Evolutionary conservation across 257 asterid genomes (phyloP).

Genomic region (Scutellaria galericulata): DNA sequence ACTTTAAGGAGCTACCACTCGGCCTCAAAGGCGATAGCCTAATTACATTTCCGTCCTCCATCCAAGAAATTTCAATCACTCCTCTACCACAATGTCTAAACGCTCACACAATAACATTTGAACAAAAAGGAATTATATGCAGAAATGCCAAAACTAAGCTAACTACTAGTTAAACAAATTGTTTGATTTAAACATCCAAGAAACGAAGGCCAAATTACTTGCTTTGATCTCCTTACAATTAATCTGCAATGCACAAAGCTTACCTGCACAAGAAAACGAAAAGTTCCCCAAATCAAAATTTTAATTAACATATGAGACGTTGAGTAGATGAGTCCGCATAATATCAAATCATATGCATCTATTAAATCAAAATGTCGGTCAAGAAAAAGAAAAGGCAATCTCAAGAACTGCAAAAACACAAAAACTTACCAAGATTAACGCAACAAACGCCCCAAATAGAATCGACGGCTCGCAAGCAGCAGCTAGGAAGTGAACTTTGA

Average conservation of each 20-base stretch:
- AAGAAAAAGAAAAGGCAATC: slow-evolving; percentile 20
- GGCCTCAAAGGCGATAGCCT: slow-evolving; percentile 76
- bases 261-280: slow-evolving; percentile 36
- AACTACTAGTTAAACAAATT: slow-evolving; percentile 10
- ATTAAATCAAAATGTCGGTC: slow-evolving; percentile 23
- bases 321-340: not conserved
- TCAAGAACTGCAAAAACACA: slow-evolving; percentile 16
- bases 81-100: slow-evolving; percentile 31
- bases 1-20: slow-evolving; percentile 47
- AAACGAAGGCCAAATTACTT: slow-evolving; percentile 22
- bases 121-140: slow-evolving; percentile 16
- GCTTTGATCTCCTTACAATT: not conserved
- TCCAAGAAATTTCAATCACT: slow-evolving; percentile 36
- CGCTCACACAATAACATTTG: slow-evolving; percentile 34
- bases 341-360: not conserved
- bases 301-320: not conserved
- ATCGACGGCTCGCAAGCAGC: slow-evolving; percentile 22
- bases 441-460: not conserved
- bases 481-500: slow-evolving; percentile 32
- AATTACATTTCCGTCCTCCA: slow-evolving; percentile 75
- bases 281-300: not conserved
- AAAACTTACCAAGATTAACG: slow-evolving; percentile 34
- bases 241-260: slow-evolving; percentile 21
- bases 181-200: slow-evolving; percentile 24
- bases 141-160: slow-evolving; percentile 22